phyloP scores from a whole-genome alignment of 495 filamentous ascomycete genomes.

The Pseudoneurospora amorphoporcata region DNA sequence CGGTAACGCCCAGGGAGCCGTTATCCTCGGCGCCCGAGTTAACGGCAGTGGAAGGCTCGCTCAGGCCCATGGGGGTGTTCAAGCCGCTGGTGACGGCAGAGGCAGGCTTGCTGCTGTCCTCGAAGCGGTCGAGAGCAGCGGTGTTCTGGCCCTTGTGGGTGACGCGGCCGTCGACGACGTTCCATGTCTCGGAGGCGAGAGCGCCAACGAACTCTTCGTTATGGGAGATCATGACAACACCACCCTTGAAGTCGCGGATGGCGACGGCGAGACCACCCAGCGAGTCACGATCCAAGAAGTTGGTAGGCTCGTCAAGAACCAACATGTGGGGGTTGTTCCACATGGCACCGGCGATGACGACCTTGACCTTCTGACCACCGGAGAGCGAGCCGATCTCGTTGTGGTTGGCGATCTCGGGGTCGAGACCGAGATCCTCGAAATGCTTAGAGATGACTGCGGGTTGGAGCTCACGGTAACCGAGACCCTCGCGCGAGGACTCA shows the following conservation, averaged over 20 bases:
- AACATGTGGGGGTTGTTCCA: conserved; percentile 98
- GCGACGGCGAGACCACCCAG: conserved; percentile 91
- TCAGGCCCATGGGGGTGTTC: conserved; percentile 23
- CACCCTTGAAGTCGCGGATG: conserved; percentile 94
- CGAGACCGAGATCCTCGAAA: conserved; percentile 92
- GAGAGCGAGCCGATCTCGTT: conserved; percentile 96
- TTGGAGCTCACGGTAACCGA: conserved; percentile 85
- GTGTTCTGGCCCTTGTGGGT: conserved; percentile 69
- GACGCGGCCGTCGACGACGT: conserved; percentile 79
- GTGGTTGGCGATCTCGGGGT: conserved; percentile 97
- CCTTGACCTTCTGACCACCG: conserved; percentile 99
- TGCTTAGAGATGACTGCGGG: conserved; percentile 93
- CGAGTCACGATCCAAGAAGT: conserved; percentile 96
- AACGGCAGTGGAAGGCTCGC: conserved; percentile 48
- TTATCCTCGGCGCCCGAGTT: conserved; percentile 79
- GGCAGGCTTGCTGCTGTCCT: conserved; percentile 56
- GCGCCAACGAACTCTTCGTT: conserved; percentile 98
- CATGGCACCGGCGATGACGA: conserved; percentile 94
- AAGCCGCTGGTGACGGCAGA: conserved; percentile 44
- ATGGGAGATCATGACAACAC: conserved; percentile 98
- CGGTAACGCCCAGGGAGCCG: conserved; percentile 10
- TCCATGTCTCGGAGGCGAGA: conserved; percentile 88
- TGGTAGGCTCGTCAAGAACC: conserved; percentile 97
- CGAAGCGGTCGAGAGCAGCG: conserved; percentile 71
- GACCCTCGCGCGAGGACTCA: conserved; percentile 92